phyloP scores from a whole-genome alignment of 139 green algal genomes.

The Asterochloris sp. region DNA sequence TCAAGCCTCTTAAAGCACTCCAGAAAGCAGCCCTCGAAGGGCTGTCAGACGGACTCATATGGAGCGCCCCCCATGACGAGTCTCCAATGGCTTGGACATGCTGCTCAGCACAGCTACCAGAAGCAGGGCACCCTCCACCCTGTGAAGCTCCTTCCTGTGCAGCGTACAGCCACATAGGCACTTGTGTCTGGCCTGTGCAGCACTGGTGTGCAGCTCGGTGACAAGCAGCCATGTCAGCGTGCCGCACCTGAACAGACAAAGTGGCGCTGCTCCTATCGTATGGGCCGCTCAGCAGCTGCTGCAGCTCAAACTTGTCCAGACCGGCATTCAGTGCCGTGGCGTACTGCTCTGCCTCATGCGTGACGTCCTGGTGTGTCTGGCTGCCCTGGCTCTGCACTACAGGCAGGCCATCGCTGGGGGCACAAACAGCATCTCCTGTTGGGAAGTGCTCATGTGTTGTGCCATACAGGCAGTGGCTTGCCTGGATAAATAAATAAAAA shows the following conservation, averaged over 20 bases:
- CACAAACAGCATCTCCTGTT: not conserved
- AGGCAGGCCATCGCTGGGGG: not conserved
- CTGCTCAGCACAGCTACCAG: not conserved
- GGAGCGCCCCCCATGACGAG: not conserved
- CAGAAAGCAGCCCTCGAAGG: not conserved
- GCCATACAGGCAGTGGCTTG: not conserved
- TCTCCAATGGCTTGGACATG: not conserved
- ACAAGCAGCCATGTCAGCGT: not conserved
- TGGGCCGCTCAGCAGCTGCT: conserved; percentile 61
- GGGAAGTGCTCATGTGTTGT: not conserved
- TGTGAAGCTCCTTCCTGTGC: not conserved
- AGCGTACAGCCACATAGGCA: not conserved
- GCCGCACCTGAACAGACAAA: conserved; percentile 26
- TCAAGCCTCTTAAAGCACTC: not conserved
- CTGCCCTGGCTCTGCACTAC: conserved; percentile 3
- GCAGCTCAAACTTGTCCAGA: conserved; percentile 52
- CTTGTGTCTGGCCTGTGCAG: not conserved
- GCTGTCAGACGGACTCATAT: not conserved
- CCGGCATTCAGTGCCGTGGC: conserved; percentile 6
- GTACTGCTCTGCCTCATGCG: conserved; percentile 26
- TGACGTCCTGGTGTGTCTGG: conserved; percentile 20
- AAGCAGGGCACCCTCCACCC: not conserved
- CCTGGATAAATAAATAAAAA: not conserved
- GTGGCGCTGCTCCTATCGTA: conserved; percentile 47
- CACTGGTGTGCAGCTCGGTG: not conserved